Evolutionary conservation across 2,329 filamentous ascomycete species (phyloP).

Genomic region (Monosporascus sp.): DNA sequence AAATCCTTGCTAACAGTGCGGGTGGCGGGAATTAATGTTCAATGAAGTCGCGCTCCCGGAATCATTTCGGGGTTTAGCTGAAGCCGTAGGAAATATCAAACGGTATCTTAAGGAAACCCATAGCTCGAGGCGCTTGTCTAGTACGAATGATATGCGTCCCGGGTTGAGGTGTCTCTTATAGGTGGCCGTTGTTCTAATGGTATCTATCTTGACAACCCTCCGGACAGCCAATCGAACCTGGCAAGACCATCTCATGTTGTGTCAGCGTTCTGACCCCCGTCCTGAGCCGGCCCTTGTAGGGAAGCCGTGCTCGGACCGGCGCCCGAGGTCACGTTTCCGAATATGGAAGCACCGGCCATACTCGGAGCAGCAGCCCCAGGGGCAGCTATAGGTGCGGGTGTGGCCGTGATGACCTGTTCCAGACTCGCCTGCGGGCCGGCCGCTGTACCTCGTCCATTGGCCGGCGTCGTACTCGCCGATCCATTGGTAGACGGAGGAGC

Average conservation of each 20-base stretch:
- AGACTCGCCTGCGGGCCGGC: slow-evolving; percentile 1
- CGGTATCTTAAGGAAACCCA: no score
- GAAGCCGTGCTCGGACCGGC: slow-evolving; percentile 24
- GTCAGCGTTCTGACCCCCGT: not conserved
- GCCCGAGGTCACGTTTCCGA: slow-evolving; percentile 7
- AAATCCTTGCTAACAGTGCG: no score
- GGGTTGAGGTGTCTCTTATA: no score
- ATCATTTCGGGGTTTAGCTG: no score
- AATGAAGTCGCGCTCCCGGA: no score
- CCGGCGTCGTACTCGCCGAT: not conserved
- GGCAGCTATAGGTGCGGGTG: slow-evolving; percentile 1
- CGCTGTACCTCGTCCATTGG: not conserved
- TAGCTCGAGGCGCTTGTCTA: no score
- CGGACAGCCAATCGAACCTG: no score
- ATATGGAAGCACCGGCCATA: slow-evolving; percentile 19
- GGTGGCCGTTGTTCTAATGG: no score
- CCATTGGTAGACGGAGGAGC: not conserved
- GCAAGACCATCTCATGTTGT: not conserved
- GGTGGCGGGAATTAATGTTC: no score
- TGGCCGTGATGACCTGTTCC: slow-evolving; percentile 1
- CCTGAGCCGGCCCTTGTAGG: slow-evolving; percentile 16
- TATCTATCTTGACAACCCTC: no score
- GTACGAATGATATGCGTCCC: no score
- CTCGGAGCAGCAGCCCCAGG: slow-evolving; percentile 15
- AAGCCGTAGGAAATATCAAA: no score